Evolutionary conservation across 306 rosid species (phyloP).

Genomic region (Pueraria montana): DNA sequence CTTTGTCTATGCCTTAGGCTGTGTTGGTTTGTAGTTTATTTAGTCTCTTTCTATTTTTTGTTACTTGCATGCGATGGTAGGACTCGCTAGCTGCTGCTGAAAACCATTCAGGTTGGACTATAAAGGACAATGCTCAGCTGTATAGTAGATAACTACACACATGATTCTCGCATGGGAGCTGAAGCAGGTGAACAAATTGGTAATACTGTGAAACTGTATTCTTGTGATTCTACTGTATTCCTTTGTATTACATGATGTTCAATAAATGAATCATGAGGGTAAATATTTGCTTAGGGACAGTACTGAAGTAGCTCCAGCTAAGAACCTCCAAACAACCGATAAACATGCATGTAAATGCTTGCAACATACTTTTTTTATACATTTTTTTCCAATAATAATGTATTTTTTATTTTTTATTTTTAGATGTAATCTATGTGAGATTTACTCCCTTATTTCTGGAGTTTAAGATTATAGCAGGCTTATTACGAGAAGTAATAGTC

Average conservation of each 20-base stretch:
- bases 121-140: constrained; percentile 37
- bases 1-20: constrained; percentile 21
- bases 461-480: not conserved
- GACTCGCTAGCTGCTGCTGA: not conserved
- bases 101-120: constrained; percentile 28
- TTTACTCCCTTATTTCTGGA: not conserved
- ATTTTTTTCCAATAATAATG: not conserved
- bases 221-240: constrained; percentile 15
- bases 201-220: too few relatives aligned
- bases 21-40: constrained; percentile 39
- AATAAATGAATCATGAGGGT: constrained; percentile 31
- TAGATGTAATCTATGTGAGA: not conserved
- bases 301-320: not conserved
- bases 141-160: constrained; percentile 37
- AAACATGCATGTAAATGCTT: not conserved
- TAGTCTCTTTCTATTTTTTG: constrained; percentile 20
- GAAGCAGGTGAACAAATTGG: constrained; percentile 4
- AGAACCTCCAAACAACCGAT: not conserved
- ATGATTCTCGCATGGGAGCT: not conserved
- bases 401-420: not conserved
- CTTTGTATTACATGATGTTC: not conserved
- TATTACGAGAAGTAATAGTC: not conserved
- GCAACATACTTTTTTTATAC: not conserved
- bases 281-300: not conserved
- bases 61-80: constrained; percentile 23